Percentiles rank a stretch among this genome's conserved stretches.
Conservation (phyloP, 1,284 basidiomycete genomes). For the Testicularia cyperi region DNA sequence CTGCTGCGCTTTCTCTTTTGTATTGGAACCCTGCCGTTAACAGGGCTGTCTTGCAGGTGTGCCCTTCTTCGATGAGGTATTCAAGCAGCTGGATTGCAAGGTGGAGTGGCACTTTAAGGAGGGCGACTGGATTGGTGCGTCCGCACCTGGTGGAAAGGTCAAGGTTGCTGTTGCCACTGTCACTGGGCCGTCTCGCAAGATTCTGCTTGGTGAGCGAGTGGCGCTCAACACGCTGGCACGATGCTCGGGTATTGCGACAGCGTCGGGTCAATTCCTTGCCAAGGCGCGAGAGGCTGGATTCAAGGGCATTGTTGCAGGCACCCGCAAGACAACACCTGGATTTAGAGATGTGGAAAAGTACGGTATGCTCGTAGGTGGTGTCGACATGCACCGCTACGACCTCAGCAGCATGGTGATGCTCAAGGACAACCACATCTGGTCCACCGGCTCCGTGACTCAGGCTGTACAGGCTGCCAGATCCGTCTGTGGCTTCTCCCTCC, state of each 20-base stretch:
- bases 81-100: constrained; percentile 82
- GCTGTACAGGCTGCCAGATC: constrained; percentile 81
- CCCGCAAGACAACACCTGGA: constrained; percentile 93
- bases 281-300: constrained; percentile 79
- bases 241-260: constrained; percentile 94
- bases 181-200: constrained; percentile 78
- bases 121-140: constrained; percentile 67
- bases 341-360: constrained; percentile 98
- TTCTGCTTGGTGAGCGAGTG: constrained; percentile 91
- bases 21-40: neutral
- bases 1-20: too few relatives aligned
- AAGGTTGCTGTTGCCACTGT: constrained; percentile 81
- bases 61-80: constrained; percentile 94
- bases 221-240: constrained; percentile 91
- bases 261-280: constrained; percentile 79
- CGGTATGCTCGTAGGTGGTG: constrained; percentile 95
- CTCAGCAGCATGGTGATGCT: constrained; percentile 99
- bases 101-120: constrained; percentile 91
- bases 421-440: constrained; percentile 99
- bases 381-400: constrained; percentile 95
- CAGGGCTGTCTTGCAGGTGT: constrained; percentile 86
- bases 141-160: constrained; percentile 61
- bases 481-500: constrained; percentile 87
- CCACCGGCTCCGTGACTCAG: constrained; percentile 84
- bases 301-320: constrained; percentile 87